A percentile compares a stretch with the other conserved stretches of the same genome.
phyloP scores from a whole-genome alignment of 306 rosid genomes.

The Prunus salicina region DNA sequence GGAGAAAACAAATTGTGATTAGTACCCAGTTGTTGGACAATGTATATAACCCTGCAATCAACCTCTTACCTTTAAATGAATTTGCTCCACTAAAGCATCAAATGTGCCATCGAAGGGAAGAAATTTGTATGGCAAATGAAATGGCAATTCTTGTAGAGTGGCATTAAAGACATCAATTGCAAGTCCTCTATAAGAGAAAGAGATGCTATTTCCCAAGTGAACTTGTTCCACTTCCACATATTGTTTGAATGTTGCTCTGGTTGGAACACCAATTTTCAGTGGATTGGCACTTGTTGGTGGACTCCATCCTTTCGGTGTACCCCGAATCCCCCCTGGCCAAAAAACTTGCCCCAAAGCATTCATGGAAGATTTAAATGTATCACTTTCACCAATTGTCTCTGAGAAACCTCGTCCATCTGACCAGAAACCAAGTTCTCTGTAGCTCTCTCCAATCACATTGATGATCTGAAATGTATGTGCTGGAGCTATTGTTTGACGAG shows the following conservation, averaged over 20 bases:
- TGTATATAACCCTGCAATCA: not conserved
- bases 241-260: not conserved
- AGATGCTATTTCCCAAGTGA: not conserved
- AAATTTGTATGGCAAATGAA: not conserved
- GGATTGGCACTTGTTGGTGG: not conserved
- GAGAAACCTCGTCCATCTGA: constrained; percentile 18
- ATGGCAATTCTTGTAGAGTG: not conserved
- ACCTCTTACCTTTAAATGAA: constrained; percentile 1
- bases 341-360: constrained; percentile 1
- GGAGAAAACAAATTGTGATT: not conserved
- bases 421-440: constrained; percentile 16
- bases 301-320: constrained; percentile 16
- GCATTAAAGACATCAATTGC: constrained; percentile 7
- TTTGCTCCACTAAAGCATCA: constrained; percentile 12
- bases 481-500: constrained; percentile 13
- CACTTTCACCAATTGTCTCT: not conserved
- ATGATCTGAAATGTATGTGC: constrained; percentile 29
- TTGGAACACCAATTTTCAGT: constrained; percentile 8
- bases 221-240: constrained; percentile 10
- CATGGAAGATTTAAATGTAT: not conserved
- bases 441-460: constrained; percentile 12
- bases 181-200: constrained; percentile 3
- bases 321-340: constrained; percentile 14
- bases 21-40: not conserved
- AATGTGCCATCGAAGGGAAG: not conserved